Percentiles rank a stretch among this genome's conserved stretches.
Evolutionary conservation across 208 protist species (phyloP).

Genomic region (Trypanosomatidae sp.): DNA sequence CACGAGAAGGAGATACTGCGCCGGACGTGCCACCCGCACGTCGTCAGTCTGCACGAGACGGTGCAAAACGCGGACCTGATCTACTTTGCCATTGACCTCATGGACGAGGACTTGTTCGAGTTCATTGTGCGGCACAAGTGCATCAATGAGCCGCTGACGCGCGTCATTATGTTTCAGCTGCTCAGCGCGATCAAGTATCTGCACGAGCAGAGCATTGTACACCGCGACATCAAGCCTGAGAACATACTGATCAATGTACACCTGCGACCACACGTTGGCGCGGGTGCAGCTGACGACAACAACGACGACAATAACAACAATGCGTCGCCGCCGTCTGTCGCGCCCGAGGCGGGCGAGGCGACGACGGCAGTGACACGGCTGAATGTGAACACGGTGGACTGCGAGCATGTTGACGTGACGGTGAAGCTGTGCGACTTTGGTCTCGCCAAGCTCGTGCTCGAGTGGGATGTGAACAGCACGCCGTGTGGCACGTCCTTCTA

Average conservation of each 20-base stretch:
- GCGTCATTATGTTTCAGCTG: slow-evolving; percentile 51
- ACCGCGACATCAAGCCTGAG: slow-evolving; percentile 87
- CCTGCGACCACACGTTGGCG: slow-evolving; percentile 3
- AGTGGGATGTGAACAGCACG: slow-evolving; percentile 69
- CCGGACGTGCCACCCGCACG: slow-evolving; percentile 56
- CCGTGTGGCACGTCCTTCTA: slow-evolving; percentile 86
- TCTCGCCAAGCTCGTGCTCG: slow-evolving; percentile 75
- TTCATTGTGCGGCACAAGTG: slow-evolving; percentile 66
- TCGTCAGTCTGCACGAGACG: slow-evolving; percentile 74
- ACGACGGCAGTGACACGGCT: slow-evolving; percentile 7
- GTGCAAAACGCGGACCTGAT: slow-evolving; percentile 41
- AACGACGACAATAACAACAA: slow-evolving; percentile 1
- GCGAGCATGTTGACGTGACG: slow-evolving; percentile 23
- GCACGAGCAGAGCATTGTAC: slow-evolving; percentile 67
- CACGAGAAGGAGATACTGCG: slow-evolving; percentile 83
- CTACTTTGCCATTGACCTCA: slow-evolving; percentile 79
- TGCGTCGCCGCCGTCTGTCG: neutral
- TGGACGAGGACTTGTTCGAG: slow-evolving; percentile 77
- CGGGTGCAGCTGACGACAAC: slow-evolving; percentile 2
- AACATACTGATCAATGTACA: slow-evolving; percentile 70
- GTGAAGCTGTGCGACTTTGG: slow-evolving; percentile 86
- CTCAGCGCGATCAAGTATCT: slow-evolving; percentile 62
- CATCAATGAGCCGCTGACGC: slow-evolving; percentile 49
- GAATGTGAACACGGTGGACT: slow-evolving; percentile 20
- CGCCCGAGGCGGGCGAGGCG: neutral